These are phyloP conservation scores for Mortierella sp. DNA, from an alignment of 371 early-diverging fungal genomes.

Conservation along the genomic window DNA sequence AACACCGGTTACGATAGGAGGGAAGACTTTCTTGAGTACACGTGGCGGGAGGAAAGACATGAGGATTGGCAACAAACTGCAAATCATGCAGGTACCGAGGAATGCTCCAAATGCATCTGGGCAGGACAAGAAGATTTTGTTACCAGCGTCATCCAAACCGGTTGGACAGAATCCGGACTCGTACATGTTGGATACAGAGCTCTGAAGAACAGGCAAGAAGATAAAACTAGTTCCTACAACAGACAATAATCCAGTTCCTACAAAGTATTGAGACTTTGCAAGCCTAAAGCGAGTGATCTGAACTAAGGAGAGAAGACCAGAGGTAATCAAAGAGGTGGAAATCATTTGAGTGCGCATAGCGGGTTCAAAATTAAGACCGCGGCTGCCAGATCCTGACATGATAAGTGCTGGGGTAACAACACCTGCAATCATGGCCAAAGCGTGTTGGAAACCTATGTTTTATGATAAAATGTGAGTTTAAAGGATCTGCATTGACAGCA, in stretches of 20 bases:
- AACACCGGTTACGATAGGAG: conserved; percentile 71
- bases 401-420: conserved; percentile 71
- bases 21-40: conserved; percentile 66
- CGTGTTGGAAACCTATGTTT: conserved; percentile 65
- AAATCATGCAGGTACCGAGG: conserved; percentile 71
- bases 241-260: conserved; percentile 70
- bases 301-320: conserved; percentile 64
- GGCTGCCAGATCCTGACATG: conserved; percentile 65
- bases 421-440: conserved; percentile 70
- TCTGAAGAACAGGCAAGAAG: conserved; percentile 60
- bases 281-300: conserved; percentile 73
- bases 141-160: conserved; percentile 57
- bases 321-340: conserved; percentile 70
- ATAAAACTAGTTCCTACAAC: conserved; percentile 72
- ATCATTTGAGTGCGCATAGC: conserved; percentile 66
- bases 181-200: conserved; percentile 57
- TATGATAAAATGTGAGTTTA: neutral
- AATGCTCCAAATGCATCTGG: conserved; percentile 71
- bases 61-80: conserved; percentile 65
- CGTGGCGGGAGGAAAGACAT: conserved; percentile 71
- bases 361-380: conserved; percentile 61
- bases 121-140: conserved; percentile 62
- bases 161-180: conserved; percentile 32
- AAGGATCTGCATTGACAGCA: neutral
- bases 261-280: conserved; percentile 58